Conservation (phyloP, 2,329 filamentous ascomycete genomes). For the Fusarium illudens region DNA sequence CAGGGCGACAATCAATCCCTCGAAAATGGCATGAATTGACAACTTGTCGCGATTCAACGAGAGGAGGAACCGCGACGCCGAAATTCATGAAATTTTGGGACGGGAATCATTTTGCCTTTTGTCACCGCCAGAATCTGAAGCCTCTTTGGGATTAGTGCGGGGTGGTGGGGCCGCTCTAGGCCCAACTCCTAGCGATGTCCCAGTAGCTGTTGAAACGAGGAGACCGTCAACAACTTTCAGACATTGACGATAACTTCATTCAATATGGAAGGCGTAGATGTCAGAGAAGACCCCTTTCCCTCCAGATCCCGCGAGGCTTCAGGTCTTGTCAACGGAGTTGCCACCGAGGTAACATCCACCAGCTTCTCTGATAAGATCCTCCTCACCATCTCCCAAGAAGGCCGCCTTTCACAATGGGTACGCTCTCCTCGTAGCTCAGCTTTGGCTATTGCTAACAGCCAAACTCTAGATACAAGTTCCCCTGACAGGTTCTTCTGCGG, state of each 20-base stretch:
- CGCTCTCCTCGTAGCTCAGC: not conserved
- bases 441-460: not conserved
- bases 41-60: slow-evolving; percentile 20
- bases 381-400: slow-evolving; percentile 86
- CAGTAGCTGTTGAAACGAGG: not conserved
- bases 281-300: slow-evolving; percentile 70
- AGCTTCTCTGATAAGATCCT: slow-evolving; percentile 91
- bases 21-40: slow-evolving; percentile 18
- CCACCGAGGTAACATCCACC: slow-evolving; percentile 76
- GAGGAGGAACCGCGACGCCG: slow-evolving; percentile 13
- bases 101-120: slow-evolving; percentile 46
- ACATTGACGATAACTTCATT: not conserved
- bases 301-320: slow-evolving; percentile 67
- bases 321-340: slow-evolving; percentile 70
- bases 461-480: slow-evolving; percentile 76
- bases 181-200: slow-evolving; percentile 18
- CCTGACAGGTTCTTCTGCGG: slow-evolving; percentile 72
- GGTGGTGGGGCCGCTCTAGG: slow-evolving; percentile 32
- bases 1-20: slow-evolving; percentile 14
- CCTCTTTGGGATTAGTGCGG: slow-evolving; percentile 48
- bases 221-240: slow-evolving; percentile 21
- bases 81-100: slow-evolving; percentile 48
- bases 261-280: slow-evolving; percentile 52
- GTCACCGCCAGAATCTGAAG: slow-evolving; percentile 47
- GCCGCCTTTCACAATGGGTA: slow-evolving; percentile 91